Percentiles rank a stretch among this genome's conserved stretches.
phyloP scores from a whole-genome alignment of 108 stramenopile species.

The Conticribra weissflogii region DNA sequence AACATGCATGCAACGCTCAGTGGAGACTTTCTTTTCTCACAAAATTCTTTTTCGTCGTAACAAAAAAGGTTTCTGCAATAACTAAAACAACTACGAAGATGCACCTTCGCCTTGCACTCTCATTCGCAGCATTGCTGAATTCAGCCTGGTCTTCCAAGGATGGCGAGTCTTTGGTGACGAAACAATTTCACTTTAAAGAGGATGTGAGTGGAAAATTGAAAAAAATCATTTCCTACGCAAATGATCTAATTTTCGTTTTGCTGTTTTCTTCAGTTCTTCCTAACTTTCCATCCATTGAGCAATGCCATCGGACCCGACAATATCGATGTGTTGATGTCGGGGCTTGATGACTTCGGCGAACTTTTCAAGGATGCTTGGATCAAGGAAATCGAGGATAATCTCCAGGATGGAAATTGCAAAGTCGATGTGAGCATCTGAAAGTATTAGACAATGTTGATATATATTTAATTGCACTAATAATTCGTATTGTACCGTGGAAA shows the following conservation, averaged over 20 bases:
- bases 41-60: no score
- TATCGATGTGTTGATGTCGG: slow-evolving; percentile 19
- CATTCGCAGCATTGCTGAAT: slow-evolving; percentile 2
- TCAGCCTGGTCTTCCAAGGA: slow-evolving; percentile 14
- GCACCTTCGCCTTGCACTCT: not conserved
- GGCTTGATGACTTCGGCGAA: slow-evolving; percentile 8
- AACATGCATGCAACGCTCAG: no score
- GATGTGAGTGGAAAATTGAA: slow-evolving; percentile 2
- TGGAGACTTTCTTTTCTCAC: no score
- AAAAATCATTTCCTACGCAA: not conserved
- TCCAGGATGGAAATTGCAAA: slow-evolving; percentile 24
- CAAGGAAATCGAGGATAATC: slow-evolving; percentile 7
- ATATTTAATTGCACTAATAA: no score
- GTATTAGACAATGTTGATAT: not conserved
- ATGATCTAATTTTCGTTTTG: not conserved
- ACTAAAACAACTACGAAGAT: not conserved
- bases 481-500: no score
- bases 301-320: slow-evolving; percentile 31
- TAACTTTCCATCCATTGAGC: slow-evolving; percentile 20
- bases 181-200: slow-evolving; percentile 35
- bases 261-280: slow-evolving; percentile 6
- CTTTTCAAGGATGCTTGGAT: slow-evolving; percentile 26
- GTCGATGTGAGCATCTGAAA: slow-evolving; percentile 2
- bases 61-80: no score
- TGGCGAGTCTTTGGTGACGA: not conserved